Evolutionary conservation across 345 rosid species (phyloP).

Genomic region (Microthlaspi erraticum): DNA sequence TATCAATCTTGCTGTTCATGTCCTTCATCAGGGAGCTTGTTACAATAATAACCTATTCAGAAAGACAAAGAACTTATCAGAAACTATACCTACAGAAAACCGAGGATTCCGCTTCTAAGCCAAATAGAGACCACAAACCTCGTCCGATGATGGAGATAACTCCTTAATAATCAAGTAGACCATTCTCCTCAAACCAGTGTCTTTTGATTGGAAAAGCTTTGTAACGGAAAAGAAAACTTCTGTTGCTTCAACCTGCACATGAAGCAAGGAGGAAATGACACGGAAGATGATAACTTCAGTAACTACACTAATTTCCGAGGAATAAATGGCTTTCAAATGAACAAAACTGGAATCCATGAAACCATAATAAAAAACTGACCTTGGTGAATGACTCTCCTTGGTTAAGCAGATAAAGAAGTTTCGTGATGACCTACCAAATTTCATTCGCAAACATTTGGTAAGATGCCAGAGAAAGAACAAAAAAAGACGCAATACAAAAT

Average conservation of each 20-base stretch:
- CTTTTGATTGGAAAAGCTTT: constrained; percentile 94
- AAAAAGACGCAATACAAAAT: constrained; percentile 1
- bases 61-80: constrained; percentile 31
- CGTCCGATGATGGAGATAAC: constrained; percentile 94
- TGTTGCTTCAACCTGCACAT: constrained; percentile 80
- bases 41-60: constrained; percentile 82
- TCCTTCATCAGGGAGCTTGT: constrained; percentile 99
- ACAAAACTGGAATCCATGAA: neutral
- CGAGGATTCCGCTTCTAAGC: constrained; percentile 1
- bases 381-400: constrained; percentile 95
- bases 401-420: constrained; percentile 90
- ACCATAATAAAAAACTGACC: constrained; percentile 49
- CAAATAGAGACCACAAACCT: constrained; percentile 53
- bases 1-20: constrained; percentile 98
- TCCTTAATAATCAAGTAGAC: constrained; percentile 97
- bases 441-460: neutral
- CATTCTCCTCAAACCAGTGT: constrained; percentile 95
- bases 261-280: constrained; percentile 14
- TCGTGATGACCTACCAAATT: constrained; percentile 70
- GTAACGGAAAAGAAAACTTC: constrained; percentile 97
- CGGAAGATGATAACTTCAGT: neutral
- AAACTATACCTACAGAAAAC: neutral
- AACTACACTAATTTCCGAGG: neutral
- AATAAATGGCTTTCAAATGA: neutral
- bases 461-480: constrained; percentile 18